These are phyloP conservation scores for Chimonanthus praecox DNA, from an alignment of 164 flowering plant genomes.

Conservation along the genomic window DNA sequence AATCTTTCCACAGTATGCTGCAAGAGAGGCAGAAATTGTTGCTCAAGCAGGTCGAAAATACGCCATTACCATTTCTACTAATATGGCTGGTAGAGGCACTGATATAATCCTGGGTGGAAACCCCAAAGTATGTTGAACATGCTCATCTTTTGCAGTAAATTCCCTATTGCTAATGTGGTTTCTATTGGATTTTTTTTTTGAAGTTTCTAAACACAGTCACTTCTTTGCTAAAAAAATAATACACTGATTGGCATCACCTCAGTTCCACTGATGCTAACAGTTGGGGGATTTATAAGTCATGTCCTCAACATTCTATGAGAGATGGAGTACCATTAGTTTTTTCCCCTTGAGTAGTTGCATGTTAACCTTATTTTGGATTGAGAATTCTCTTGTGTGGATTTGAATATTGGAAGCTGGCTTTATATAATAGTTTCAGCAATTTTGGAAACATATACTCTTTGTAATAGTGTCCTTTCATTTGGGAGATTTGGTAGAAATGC, in stretches of 20 bases:
- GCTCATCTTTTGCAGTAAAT: background rate
- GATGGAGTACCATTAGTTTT: background rate
- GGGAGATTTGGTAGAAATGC: too few relatives aligned
- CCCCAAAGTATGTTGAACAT: conserved; percentile 55
- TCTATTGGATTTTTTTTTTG: background rate
- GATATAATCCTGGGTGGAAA: conserved; percentile 98
- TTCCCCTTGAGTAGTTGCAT: background rate
- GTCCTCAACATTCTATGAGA: background rate
- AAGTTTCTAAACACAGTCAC: background rate
- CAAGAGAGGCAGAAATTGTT: conserved; percentile 90
- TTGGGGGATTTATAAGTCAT: background rate
- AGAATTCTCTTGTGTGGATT: background rate
- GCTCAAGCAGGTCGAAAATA: conserved; percentile 93
- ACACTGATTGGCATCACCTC: background rate
- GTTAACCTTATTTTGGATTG: background rate
- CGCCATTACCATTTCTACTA: conserved; percentile 95
- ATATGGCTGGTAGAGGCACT: conserved; percentile 99
- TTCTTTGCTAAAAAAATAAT: background rate
- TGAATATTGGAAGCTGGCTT: too few relatives aligned
- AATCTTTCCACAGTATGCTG: conserved; percentile 64
- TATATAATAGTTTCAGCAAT: too few relatives aligned
- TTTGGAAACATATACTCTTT: too few relatives aligned
- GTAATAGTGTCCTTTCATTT: too few relatives aligned
- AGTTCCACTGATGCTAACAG: background rate
- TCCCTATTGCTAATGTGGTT: background rate